These are phyloP conservation scores for Plasmopara viticola DNA, from an alignment of 352 stramenopile species.

Conservation along the genomic window DNA sequence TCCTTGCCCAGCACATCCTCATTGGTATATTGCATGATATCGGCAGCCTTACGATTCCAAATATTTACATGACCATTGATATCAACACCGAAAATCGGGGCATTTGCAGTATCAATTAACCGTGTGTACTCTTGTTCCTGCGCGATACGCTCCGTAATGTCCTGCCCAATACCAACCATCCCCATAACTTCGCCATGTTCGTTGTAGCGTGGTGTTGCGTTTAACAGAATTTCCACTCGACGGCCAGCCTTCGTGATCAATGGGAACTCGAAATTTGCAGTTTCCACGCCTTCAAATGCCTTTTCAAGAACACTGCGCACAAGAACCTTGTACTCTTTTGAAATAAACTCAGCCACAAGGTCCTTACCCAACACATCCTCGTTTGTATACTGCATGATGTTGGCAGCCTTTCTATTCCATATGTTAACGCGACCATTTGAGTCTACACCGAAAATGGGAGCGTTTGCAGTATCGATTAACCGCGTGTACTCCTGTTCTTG, in stretches of 20 bases:
- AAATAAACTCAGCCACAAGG: slow-evolving; percentile 43
- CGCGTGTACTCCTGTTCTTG: slow-evolving; percentile 18
- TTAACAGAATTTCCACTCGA: slow-evolving; percentile 79
- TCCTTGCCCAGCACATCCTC: slow-evolving; percentile 85
- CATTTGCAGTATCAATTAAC: slow-evolving; percentile 87
- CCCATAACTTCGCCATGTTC: slow-evolving; percentile 77
- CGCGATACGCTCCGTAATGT: slow-evolving; percentile 72
- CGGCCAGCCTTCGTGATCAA: slow-evolving; percentile 75
- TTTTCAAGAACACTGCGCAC: too few relatives aligned
- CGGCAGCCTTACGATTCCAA: slow-evolving; percentile 88
- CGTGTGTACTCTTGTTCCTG: slow-evolving; percentile 74
- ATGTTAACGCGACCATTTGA: slow-evolving; percentile 43
- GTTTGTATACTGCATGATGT: slow-evolving; percentile 58
- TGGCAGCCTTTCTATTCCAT: slow-evolving; percentile 52
- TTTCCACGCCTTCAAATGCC: slow-evolving; percentile 50
- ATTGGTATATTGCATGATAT: slow-evolving; percentile 85
- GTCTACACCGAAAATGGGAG: slow-evolving; percentile 82
- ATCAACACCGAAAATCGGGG: slow-evolving; percentile 87
- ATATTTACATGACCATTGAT: slow-evolving; percentile 76
- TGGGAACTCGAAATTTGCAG: slow-evolving; percentile 84
- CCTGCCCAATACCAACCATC: slow-evolving; percentile 82
- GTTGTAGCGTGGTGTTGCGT: slow-evolving; percentile 82
- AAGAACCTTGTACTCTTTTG: slow-evolving; percentile 25
- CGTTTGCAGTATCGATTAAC: slow-evolving; percentile 68
- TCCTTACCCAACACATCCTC: slow-evolving; percentile 47